Evolutionary conservation across 371 early-diverging fungal genomes (phyloP).

Genomic region (Syncephalis plumigaleata): DNA sequence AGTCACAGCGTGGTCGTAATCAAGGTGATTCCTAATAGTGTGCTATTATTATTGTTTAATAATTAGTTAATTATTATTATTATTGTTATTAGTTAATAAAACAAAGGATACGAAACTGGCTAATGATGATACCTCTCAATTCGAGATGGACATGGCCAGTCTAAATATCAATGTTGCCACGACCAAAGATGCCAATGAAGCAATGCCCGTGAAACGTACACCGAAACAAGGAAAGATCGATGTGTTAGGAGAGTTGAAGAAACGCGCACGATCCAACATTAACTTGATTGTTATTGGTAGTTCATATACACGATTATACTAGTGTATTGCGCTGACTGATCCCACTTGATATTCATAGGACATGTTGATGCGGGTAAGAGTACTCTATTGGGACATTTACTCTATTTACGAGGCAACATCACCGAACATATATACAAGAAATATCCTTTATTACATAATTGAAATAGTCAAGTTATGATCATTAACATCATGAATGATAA

Average conservation of each 20-base stretch:
- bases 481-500: background rate
- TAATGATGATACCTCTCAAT: background rate
- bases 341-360: conserved; percentile 34
- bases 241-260: background rate
- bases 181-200: too few relatives aligned
- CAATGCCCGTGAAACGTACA: background rate
- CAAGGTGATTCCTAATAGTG: background rate
- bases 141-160: conserved; percentile 1
- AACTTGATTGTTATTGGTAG: conserved; percentile 76
- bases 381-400: conserved; percentile 91
- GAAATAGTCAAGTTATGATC: background rate
- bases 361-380: conserved; percentile 99
- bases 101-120: too few relatives aligned
- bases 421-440: conserved; percentile 98
- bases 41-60: too few relatives aligned
- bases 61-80: background rate
- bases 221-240: background rate
- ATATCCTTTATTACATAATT: conserved; percentile 8
- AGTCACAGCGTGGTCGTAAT: conserved; percentile 19
- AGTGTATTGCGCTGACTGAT: background rate
- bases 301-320: background rate
- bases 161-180: background rate
- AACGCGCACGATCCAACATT: conserved; percentile 10
- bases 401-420: conserved; percentile 97
- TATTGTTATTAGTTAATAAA: too few relatives aligned